phyloP scores from a whole-genome alignment of 2,329 filamentous ascomycete genomes.

The Arthroderma sp. region DNA sequence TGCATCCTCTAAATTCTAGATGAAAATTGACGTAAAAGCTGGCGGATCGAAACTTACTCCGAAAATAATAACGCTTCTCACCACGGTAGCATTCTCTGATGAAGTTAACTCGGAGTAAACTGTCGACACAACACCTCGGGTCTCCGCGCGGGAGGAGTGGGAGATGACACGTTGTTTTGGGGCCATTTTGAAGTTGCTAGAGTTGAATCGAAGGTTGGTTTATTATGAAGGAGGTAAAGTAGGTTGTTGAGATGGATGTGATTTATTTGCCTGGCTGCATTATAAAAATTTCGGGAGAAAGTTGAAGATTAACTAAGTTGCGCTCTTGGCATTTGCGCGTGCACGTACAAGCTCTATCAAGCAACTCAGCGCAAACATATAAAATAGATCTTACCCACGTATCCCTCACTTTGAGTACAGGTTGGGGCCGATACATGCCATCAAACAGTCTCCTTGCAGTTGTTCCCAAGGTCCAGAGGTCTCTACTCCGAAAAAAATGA shows the following conservation, averaged over 20 bases:
- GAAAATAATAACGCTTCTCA: constrained; percentile 56
- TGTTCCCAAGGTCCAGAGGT: neutral
- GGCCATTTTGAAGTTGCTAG: constrained; percentile 41
- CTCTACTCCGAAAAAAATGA: constrained; percentile 33
- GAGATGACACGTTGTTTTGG: constrained; percentile 48
- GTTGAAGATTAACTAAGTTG: constrained; percentile 20
- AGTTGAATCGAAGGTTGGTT: neutral
- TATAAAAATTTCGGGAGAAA: constrained; percentile 22
- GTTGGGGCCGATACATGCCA: neutral
- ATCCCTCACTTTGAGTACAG: neutral
- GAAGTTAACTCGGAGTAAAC: constrained; percentile 53
- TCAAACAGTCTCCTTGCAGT: neutral
- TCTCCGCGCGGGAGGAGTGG: constrained; percentile 34
- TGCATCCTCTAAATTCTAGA: neutral
- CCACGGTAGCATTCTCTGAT: constrained; percentile 56
- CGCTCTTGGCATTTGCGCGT: constrained; percentile 23
- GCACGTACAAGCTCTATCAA: constrained; percentile 16
- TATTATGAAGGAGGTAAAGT: neutral
- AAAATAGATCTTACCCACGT: neutral
- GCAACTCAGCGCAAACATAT: neutral
- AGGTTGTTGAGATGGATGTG: neutral
- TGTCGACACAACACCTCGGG: constrained; percentile 45
- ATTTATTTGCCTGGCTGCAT: neutral
- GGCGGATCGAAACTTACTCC: constrained; percentile 42
- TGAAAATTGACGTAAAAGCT: neutral